A percentile compares a stretch with the other conserved stretches of the same genome.
phyloP scores from a whole-genome alignment of 495 filamentous ascomycete genomes.

The Lineolata rhizophorae region DNA sequence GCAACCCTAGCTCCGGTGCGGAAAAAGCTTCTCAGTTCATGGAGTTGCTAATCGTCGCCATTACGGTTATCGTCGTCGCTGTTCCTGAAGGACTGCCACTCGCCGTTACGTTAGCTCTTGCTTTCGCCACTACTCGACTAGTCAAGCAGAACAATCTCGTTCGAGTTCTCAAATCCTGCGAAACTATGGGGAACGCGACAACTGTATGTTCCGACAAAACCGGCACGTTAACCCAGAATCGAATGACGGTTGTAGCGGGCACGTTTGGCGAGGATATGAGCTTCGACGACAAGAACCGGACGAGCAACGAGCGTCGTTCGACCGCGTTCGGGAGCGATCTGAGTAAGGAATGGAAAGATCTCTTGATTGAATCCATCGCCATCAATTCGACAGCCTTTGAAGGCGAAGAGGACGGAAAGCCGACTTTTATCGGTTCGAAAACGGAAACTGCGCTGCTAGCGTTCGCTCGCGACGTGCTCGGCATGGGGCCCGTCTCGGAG shows the following conservation, averaged over 20 bases:
- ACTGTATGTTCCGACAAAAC: slow-evolving; percentile 96
- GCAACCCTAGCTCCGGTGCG: slow-evolving; percentile 23
- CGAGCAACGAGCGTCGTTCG: slow-evolving; percentile 3
- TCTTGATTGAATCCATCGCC: slow-evolving; percentile 53
- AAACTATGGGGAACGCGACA: slow-evolving; percentile 95
- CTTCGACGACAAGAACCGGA: slow-evolving; percentile 27
- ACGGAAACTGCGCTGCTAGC: slow-evolving; percentile 68
- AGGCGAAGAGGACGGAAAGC: slow-evolving; percentile 52
- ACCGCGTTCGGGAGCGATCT: slow-evolving; percentile 10
- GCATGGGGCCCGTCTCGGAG: slow-evolving; percentile 46
- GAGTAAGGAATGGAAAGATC: slow-evolving; percentile 29
- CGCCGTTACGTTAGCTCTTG: slow-evolving; percentile 79
- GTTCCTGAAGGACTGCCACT: slow-evolving; percentile 86
- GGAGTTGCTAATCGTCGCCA: slow-evolving; percentile 81
- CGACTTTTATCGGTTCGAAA: slow-evolving; percentile 71
- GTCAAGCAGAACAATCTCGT: slow-evolving; percentile 89
- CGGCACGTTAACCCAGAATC: slow-evolving; percentile 77
- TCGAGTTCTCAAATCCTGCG: slow-evolving; percentile 73
- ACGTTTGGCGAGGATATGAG: slow-evolving; percentile 40
- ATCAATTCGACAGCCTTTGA: slow-evolving; percentile 84
- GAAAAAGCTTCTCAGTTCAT: slow-evolving; percentile 74
- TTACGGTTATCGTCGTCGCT: slow-evolving; percentile 88
- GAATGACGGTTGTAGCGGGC: slow-evolving; percentile 71
- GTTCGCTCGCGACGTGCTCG: slow-evolving; percentile 56
- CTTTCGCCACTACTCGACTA: slow-evolving; percentile 90